Evolutionary conservation across 1,139 yeast genomes (phyloP), one percentile per base, ranked within the genome.

Genomic region (Lodderomyces beijingensis): DNA sequence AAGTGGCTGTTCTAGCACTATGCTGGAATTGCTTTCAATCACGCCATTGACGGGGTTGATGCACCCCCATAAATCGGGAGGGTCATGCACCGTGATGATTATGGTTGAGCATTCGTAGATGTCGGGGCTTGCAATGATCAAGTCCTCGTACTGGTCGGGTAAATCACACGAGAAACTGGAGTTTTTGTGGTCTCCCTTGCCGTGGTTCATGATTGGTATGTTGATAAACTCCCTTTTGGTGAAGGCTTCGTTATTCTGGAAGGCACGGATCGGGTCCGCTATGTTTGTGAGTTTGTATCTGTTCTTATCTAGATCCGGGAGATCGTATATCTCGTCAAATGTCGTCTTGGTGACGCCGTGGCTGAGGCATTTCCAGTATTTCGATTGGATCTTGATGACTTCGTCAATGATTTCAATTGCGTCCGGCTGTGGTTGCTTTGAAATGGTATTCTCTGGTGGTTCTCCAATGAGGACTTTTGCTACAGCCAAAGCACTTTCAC

Each of bases 21-120:
- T 73, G 2, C 95, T 78, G 2, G 84, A 74, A 33, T 77, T 73
- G 11, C 89, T 71, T 41, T 84, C 88, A 28, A 89, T 75, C 28
- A 74, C 69, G 7, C 97, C 97, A 16, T 83, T 74, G 5, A 81
- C 60, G 0, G 95, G 88, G 51, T 88, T 88, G 19, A 81, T 63
- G 42, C 82, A 77, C 1, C 95, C 95, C 95, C 96, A 88, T 5
- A 91, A 71, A 41, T 88, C 94, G 2, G 96, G 89, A 2, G 97
- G 88, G 49, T 89, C 97, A 55, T 89, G 97, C 10, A 89, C 77
- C 6, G 86, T 59, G 11, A 91, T 65, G 11, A 88, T 63, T 6
- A 89, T 57, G 5, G 83, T 75, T 14, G 76, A 71, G 30, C 79
- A 65, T 9, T 75, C 70, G 52, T 79, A 79, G 16, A 89, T 72